Evolutionary conservation across 345 rosid genomes (phyloP).

Genomic region (Corymbia maculata): DNA sequence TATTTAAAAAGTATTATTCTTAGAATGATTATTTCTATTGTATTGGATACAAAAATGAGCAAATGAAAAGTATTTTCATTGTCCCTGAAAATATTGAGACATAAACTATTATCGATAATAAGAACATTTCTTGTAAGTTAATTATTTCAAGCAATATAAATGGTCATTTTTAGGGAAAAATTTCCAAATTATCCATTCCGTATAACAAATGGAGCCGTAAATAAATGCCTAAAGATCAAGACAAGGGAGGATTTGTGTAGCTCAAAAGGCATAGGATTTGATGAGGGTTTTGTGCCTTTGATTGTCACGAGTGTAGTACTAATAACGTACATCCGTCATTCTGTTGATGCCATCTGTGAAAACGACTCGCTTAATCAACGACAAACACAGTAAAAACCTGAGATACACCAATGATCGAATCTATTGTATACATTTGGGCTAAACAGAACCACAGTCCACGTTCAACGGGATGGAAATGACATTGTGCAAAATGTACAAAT

Average conservation of each 20-base stretch:
- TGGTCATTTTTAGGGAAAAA: not conserved
- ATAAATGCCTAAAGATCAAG: not conserved
- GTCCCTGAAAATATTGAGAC: not conserved
- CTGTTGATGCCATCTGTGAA: not conserved
- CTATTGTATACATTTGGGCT: not conserved
- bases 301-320: not conserved
- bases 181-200: too few relatives aligned
- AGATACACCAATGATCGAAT: not conserved
- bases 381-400: not conserved
- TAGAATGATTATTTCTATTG: fast-evolving
- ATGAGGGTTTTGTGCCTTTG: not conserved
- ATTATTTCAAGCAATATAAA: too few relatives aligned
- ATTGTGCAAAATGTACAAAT: not conserved
- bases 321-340: not conserved
- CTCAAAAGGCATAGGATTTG: not conserved
- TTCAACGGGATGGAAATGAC: not conserved
- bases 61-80: not conserved
- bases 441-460: not conserved
- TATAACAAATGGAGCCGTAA: not conserved
- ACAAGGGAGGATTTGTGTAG: not conserved
- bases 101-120: too few relatives aligned
- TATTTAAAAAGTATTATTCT: not conserved
- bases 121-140: not conserved
- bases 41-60: too few relatives aligned
- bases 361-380: not conserved